Conservation (phyloP, 352 stramenopile genomes). For the Pythium aquatile region DNA sequence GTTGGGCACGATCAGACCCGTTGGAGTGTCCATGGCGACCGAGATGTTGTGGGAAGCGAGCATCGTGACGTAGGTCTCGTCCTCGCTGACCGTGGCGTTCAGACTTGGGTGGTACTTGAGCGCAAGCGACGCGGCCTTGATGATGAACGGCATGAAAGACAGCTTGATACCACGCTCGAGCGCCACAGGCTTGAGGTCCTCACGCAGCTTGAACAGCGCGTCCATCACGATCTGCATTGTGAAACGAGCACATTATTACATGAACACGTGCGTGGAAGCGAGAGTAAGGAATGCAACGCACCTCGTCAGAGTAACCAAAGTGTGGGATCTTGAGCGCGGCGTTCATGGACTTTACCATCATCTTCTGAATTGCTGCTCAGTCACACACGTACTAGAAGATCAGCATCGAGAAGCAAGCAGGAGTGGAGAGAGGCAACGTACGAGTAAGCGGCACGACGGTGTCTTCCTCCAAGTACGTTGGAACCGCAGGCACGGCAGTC, state of each 20-base stretch:
- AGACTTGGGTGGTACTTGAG: conserved; percentile 93
- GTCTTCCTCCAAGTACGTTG: conserved; percentile 64
- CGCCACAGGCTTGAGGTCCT: conserved; percentile 87
- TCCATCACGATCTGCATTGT: conserved; percentile 85
- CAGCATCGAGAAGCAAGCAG: conserved; percentile 18
- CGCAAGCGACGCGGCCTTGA: conserved; percentile 94
- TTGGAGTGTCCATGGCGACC: conserved; percentile 97
- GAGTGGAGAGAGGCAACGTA: conserved; percentile 32
- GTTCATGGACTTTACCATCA: conserved; percentile 99
- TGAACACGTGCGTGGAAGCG: not conserved
- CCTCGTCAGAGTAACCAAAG: conserved; percentile 98
- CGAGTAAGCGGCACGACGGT: conserved; percentile 68
- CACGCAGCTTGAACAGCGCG: conserved; percentile 79
- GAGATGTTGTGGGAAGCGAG: conserved; percentile 96
- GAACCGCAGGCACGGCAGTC: conserved; percentile 6
- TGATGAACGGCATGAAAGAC: conserved; percentile 96
- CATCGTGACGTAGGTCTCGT: conserved; percentile 85
- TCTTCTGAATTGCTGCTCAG: conserved; percentile 91
- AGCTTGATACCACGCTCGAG: conserved; percentile 86
- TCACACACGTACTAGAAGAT: conserved; percentile 11
- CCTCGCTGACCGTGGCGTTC: conserved; percentile 91
- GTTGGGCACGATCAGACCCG: conserved; percentile 96
- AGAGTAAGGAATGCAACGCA: conserved; percentile 18
- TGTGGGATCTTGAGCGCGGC: conserved; percentile 94
- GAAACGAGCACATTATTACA: not conserved